phyloP scores from a whole-genome alignment of 208 protist genomes.

The Angomonas ambiguus region DNA sequence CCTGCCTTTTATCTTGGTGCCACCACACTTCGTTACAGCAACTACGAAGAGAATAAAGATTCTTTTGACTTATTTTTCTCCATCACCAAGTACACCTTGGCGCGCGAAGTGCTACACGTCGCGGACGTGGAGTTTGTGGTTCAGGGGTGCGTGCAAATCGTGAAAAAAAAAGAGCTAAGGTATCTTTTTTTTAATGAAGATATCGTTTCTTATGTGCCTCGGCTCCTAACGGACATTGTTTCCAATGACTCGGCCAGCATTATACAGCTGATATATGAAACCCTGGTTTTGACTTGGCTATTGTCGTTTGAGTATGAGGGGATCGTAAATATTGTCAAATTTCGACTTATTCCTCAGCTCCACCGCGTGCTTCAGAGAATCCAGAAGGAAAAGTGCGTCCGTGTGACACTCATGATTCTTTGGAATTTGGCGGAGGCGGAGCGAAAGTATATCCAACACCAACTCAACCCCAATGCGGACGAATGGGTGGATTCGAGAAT shows the following conservation, averaged over 20 bases:
- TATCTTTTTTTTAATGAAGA: slow-evolving; percentile 64
- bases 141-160: slow-evolving; percentile 73
- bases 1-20: slow-evolving; percentile 74
- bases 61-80: slow-evolving; percentile 62
- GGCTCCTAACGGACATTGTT: slow-evolving; percentile 76
- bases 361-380: slow-evolving; percentile 84
- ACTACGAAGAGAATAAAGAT: slow-evolving; percentile 34
- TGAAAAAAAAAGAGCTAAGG: slow-evolving; percentile 66
- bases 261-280: slow-evolving; percentile 84
- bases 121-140: slow-evolving; percentile 62
- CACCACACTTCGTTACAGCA: slow-evolving; percentile 62
- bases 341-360: slow-evolving; percentile 82
- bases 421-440: slow-evolving; percentile 83
- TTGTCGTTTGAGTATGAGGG: slow-evolving; percentile 83
- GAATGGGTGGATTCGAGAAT: slow-evolving; percentile 49
- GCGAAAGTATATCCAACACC: slow-evolving; percentile 44
- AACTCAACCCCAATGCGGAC: slow-evolving; percentile 38
- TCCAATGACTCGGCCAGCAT: slow-evolving; percentile 73
- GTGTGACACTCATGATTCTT: slow-evolving; percentile 82
- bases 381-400: slow-evolving; percentile 91
- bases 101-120: slow-evolving; percentile 55
- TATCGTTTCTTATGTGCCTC: slow-evolving; percentile 61
- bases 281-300: slow-evolving; percentile 72
- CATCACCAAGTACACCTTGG: slow-evolving; percentile 39
- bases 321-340: slow-evolving; percentile 58